Evolutionary conservation across 78 protist genomes (phyloP).

Genomic region (Dictyostelium capitatum): DNA sequence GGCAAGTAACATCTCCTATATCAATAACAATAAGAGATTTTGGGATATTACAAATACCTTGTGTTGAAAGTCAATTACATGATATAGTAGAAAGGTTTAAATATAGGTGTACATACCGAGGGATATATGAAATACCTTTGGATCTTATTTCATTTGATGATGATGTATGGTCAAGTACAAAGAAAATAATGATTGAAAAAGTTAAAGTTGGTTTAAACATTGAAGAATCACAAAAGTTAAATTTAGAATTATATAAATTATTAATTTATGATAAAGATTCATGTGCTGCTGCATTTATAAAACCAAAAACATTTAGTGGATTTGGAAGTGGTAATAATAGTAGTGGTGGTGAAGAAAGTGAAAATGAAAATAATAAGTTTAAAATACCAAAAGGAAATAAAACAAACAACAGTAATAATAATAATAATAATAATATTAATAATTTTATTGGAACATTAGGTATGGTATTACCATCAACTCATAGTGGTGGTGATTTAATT

Average conservation of each 20-base stretch:
- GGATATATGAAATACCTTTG: background rate
- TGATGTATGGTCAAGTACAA: slow-evolving; percentile 3
- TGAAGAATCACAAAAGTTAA: background rate
- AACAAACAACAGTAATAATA: background rate
- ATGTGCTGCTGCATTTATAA: background rate
- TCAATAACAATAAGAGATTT: background rate
- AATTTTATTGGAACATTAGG: slow-evolving; percentile 28
- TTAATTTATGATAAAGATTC: slow-evolving; percentile 10
- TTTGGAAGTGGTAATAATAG: background rate
- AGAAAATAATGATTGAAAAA: background rate
- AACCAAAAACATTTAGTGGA: background rate
- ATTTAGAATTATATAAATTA: background rate
- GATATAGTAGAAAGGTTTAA: background rate
- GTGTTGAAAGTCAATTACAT: background rate
- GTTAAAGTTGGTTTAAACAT: background rate
- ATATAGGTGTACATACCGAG: background rate
- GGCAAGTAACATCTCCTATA: background rate
- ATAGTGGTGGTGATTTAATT: slow-evolving; percentile 24
- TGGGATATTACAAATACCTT: background rate
- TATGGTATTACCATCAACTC: slow-evolving; percentile 20
- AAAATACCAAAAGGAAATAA: too few relatives aligned
- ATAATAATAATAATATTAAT: background rate
- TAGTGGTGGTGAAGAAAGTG: background rate
- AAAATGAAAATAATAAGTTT: too few relatives aligned
- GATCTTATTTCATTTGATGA: background rate